A percentile compares a stretch with the other conserved stretches of the same genome.
These are phyloP conservation scores for Suhomyces choctaworum DNA, from an alignment of 1,139 yeast genomes.

Conservation along the genomic window DNA sequence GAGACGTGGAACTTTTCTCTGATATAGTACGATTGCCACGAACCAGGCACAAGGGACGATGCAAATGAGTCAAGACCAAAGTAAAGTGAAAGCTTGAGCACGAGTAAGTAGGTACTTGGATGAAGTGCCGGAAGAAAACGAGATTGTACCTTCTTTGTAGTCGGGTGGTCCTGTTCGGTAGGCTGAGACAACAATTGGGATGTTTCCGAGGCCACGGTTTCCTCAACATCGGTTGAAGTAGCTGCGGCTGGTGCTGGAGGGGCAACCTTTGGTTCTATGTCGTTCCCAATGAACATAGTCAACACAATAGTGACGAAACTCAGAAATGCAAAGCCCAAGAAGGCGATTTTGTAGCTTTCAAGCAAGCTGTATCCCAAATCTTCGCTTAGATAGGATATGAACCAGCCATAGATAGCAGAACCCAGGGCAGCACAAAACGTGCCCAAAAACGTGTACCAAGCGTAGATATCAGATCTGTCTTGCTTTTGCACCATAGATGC, in stretches of 20 bases:
- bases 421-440: slow-evolving; percentile 41
- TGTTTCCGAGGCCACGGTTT: slow-evolving; percentile 3
- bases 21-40: slow-evolving; percentile 48
- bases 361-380: slow-evolving; percentile 20
- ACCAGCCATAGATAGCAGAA: slow-evolving; percentile 30
- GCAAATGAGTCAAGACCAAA: slow-evolving; percentile 48
- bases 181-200: slow-evolving; percentile 5
- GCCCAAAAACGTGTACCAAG: slow-evolving; percentile 46
- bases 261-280: slow-evolving; percentile 18
- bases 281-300: slow-evolving; percentile 20
- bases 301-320: slow-evolving; percentile 23
- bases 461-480: slow-evolving; percentile 41
- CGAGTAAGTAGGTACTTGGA: slow-evolving; percentile 19
- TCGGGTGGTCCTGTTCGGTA: background rate
- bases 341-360: slow-evolving; percentile 33
- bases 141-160: slow-evolving; percentile 10
- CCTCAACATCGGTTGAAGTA: background rate
- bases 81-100: slow-evolving; percentile 36
- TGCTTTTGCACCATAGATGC: slow-evolving; percentile 33
- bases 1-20: slow-evolving; percentile 35
- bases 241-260: background rate
- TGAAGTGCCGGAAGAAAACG: slow-evolving; percentile 24
- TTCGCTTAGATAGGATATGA: slow-evolving; percentile 26
- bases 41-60: slow-evolving; percentile 42
- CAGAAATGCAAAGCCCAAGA: slow-evolving; percentile 26